Conservation (phyloP, 2,329 filamentous ascomycete genomes). For the Nakataea oryzae region DNA sequence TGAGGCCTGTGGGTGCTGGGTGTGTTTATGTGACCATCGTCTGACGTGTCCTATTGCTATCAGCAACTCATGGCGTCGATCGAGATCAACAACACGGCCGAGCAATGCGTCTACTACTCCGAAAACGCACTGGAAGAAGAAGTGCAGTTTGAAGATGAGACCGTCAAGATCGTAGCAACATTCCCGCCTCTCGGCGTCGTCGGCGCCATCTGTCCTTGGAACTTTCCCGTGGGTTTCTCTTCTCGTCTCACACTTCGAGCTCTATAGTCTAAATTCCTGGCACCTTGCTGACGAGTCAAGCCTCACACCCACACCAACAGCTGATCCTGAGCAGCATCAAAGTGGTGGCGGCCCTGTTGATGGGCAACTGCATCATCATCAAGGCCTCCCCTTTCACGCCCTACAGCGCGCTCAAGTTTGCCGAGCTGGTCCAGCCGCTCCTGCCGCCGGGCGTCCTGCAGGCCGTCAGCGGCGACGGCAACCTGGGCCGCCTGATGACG, state of each 20-base stretch:
- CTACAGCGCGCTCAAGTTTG: constrained; percentile 38
- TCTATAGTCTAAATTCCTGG: neutral
- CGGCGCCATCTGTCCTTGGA: constrained; percentile 51
- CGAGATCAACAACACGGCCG: constrained; percentile 25
- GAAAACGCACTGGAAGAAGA: constrained; percentile 30
- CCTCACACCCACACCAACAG: too few relatives aligned
- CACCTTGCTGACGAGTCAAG: neutral
- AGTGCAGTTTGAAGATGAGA: constrained; percentile 34
- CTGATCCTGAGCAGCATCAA: constrained; percentile 8
- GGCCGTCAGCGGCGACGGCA: constrained; percentile 41
- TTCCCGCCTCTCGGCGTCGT: constrained; percentile 37
- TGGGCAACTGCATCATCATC: constrained; percentile 44
- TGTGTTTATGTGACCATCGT: neutral
- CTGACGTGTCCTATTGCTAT: neutral
- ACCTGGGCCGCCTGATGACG: constrained; percentile 41
- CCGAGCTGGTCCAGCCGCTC: constrained; percentile 34
- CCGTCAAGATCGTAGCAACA: constrained; percentile 26
- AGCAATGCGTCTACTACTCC: constrained; percentile 25
- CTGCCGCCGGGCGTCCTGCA: constrained; percentile 48
- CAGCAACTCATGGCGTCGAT: constrained; percentile 20
- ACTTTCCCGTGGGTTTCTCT: constrained; percentile 28
- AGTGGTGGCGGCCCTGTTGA: constrained; percentile 35
- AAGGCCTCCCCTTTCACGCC: constrained; percentile 49
- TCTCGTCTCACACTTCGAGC: neutral
- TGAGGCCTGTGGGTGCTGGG: neutral